phyloP scores from a whole-genome alignment of 352 stramenopile species.

The Phytophthora fragariae region DNA sequence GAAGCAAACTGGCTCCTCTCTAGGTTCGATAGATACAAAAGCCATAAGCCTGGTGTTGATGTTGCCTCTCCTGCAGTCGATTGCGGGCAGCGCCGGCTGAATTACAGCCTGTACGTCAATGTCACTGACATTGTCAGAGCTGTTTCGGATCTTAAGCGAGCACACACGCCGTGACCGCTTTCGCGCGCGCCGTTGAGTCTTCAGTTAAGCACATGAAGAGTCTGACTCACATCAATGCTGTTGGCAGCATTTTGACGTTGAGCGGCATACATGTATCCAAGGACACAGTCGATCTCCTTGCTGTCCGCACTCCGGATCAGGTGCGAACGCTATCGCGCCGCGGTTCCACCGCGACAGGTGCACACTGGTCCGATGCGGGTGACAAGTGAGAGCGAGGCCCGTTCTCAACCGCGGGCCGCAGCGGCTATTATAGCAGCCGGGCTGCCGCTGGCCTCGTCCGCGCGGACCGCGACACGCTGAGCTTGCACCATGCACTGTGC shows the following conservation, averaged over 20 bases:
- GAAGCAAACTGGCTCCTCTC: conserved; percentile 16
- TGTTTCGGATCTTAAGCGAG: neutral
- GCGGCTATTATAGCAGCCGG: neutral
- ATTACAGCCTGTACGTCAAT: neutral
- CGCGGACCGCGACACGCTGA: neutral
- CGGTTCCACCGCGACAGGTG: conserved; percentile 5
- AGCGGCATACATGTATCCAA: conserved; percentile 7
- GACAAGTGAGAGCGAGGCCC: too few species aligned
- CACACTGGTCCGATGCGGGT: neutral
- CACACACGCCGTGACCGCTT: neutral
- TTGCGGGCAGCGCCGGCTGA: neutral
- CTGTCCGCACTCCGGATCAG: neutral
- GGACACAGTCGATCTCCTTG: neutral
- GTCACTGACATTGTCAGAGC: neutral
- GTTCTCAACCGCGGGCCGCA: too few species aligned
- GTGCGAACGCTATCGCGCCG: conserved; percentile 6
- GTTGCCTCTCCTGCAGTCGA: neutral
- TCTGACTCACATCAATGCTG: neutral
- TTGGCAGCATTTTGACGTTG: neutral
- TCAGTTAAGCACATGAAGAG: neutral
- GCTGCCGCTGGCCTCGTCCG: neutral
- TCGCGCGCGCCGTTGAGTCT: neutral
- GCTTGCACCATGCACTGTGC: conserved; percentile 27
- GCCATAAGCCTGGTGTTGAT: neutral
- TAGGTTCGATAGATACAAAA: conserved; percentile 29